These are phyloP conservation scores for Mercurialis annua DNA, from an alignment of 345 rosid species.

Conservation along the genomic window DNA sequence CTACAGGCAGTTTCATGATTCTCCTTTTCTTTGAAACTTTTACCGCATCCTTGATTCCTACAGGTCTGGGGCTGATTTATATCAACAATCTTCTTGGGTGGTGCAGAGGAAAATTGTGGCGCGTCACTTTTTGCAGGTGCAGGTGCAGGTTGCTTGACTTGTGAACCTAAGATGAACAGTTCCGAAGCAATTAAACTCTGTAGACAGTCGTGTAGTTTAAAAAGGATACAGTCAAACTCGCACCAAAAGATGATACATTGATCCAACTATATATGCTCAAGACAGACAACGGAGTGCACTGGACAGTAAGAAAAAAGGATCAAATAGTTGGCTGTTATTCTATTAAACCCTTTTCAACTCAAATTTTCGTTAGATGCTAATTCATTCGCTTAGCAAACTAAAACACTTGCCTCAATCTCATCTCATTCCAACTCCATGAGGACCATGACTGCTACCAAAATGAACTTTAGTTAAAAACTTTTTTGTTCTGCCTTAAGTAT, in stretches of 20 bases:
- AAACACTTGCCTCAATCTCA: background rate
- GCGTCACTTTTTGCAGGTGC: constrained; percentile 34
- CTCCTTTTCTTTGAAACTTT: constrained; percentile 78
- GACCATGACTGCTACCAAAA: no score
- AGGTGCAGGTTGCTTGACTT: constrained; percentile 36
- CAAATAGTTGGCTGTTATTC: background rate
- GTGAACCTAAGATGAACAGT: constrained; percentile 51
- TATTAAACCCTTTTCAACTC: background rate
- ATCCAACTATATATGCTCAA: background rate
- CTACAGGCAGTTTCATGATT: constrained; percentile 77
- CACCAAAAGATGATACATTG: background rate
- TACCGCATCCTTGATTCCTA: constrained; percentile 79
- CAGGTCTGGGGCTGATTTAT: constrained; percentile 76
- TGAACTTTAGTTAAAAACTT: no score
- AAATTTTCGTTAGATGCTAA: background rate
- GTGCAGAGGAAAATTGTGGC: constrained; percentile 28
- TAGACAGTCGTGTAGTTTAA: background rate
- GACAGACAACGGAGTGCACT: background rate
- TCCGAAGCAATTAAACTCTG: background rate
- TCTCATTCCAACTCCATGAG: no score
- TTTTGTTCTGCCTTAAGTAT: no score
- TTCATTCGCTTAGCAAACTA: background rate
- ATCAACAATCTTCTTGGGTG: constrained; percentile 48
- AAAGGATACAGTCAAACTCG: background rate
- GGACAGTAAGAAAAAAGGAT: background rate